Evolutionary conservation across 2,329 filamentous ascomycete species (phyloP).

Genomic region (Dothideomycetes sp.): DNA sequence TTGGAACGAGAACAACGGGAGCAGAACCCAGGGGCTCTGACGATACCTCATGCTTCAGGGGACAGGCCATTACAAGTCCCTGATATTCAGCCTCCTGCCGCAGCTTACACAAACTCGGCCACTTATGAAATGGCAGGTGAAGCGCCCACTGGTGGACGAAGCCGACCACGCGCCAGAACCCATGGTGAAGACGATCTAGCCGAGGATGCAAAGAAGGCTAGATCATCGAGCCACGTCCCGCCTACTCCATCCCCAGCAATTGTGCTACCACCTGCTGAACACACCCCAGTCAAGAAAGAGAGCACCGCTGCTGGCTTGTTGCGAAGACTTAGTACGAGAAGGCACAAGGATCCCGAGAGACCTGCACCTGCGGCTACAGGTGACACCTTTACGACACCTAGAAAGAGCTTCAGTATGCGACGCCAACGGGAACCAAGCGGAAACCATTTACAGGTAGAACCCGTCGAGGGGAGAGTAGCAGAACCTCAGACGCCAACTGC

Average conservation of each 20-base stretch:
- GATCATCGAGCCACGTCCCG: conserved; percentile 45
- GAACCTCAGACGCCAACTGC: conserved; percentile 66
- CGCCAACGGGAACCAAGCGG: conserved; percentile 39
- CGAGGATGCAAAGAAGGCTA: conserved; percentile 58
- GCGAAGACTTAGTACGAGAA: conserved; percentile 81
- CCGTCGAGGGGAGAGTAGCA: conserved; percentile 61
- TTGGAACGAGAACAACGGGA: conserved; percentile 64
- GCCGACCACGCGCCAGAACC: conserved; percentile 76
- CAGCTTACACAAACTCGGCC: conserved; percentile 78
- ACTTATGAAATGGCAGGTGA: conserved; percentile 85
- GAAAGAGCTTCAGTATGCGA: conserved; percentile 84
- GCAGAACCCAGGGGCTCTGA: conserved; percentile 49
- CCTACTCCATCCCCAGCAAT: conserved; percentile 40
- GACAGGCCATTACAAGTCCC: conserved; percentile 55
- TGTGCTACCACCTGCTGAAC: conserved; percentile 28
- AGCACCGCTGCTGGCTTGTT: conserved; percentile 77
- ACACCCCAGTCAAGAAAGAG: conserved; percentile 64
- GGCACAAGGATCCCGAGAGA: conserved; percentile 55
- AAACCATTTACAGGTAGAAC: conserved; percentile 47
- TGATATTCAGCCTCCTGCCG: conserved; percentile 70
- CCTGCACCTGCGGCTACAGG: conserved; percentile 61
- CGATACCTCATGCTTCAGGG: conserved; percentile 47
- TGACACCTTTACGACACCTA: conserved; percentile 55
- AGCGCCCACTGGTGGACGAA: conserved; percentile 72
- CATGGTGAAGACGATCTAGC: conserved; percentile 88